Evolutionary conservation across 1,284 basidiomycete genomes (phyloP).

Genomic region (Binderoboletus segoi): DNA sequence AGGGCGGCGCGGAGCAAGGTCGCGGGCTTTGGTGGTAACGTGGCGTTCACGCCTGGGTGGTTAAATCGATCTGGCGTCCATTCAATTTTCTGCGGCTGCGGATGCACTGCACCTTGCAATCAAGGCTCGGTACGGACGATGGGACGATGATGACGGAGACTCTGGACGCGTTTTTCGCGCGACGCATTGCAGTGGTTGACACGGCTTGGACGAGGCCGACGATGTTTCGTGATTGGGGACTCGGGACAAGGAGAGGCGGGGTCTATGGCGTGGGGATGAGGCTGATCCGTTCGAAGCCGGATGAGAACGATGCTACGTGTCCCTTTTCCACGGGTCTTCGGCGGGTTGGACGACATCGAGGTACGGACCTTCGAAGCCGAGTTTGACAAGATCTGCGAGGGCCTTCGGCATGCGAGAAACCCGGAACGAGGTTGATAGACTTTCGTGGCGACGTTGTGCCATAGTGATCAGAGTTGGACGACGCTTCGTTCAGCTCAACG

Average conservation of each 20-base stretch:
- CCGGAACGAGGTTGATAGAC: too few species aligned
- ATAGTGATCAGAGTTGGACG: neutral
- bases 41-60: neutral
- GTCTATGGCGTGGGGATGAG: neutral
- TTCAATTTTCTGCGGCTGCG: neutral
- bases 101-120: neutral
- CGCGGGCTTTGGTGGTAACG: constrained; percentile 9
- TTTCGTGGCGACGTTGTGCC: neutral
- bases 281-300: neutral
- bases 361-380: too few species aligned
- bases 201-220: neutral
- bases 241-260: neutral
- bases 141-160: constrained; percentile 1
- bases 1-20: constrained; percentile 18
- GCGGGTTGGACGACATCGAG: neutral
- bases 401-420: too few species aligned
- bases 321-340: neutral
- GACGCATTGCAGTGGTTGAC: neutral
- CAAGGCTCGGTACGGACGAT: constrained; percentile 1
- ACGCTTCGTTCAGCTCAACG: neutral
- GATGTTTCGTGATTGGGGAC: neutral
- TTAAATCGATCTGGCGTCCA: constrained; percentile 1
- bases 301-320: too few species aligned
- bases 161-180: neutral
- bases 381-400: too few species aligned